phyloP scores from a whole-genome alignment of 331 rosid genomes.

The Spiraea crenata region DNA sequence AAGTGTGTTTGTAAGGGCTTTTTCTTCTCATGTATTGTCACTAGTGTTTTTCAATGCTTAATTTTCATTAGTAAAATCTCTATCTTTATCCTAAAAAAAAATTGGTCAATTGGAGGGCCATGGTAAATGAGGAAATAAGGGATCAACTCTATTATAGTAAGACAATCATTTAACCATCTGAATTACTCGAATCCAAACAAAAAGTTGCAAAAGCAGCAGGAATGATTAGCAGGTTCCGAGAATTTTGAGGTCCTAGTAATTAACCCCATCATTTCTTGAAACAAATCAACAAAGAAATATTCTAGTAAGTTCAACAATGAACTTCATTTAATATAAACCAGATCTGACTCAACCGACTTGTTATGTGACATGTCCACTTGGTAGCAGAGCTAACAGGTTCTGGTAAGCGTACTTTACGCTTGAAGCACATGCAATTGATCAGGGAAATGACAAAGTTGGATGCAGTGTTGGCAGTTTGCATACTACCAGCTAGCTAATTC shows the following conservation, averaged over 20 bases:
- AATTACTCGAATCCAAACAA: neutral
- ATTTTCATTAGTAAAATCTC: too few relatives aligned
- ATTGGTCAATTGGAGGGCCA: too few relatives aligned
- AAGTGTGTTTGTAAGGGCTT: too few relatives aligned
- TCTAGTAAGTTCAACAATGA: constrained; percentile 16
- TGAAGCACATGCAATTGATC: constrained; percentile 49
- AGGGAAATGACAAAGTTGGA: constrained; percentile 1
- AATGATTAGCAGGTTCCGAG: constrained; percentile 42
- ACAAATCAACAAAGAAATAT: constrained; percentile 39
- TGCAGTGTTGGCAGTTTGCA: neutral
- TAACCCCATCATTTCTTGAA: constrained; percentile 28
- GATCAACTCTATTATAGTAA: neutral
- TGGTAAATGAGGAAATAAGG: neutral
- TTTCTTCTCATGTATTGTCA: too few relatives aligned
- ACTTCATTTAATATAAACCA: neutral
- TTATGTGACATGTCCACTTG: constrained; percentile 28
- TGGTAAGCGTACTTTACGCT: constrained; percentile 50
- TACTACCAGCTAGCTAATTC: too few relatives aligned
- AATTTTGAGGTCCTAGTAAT: constrained; percentile 44
- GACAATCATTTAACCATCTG: neutral
- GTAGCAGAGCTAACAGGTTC: constrained; percentile 27
- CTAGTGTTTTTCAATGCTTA: too few relatives aligned
- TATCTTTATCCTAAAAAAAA: too few relatives aligned
- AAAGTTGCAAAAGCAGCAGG: constrained; percentile 9
- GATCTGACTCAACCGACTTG: constrained; percentile 12